Conservation (phyloP, 2,329 filamentous ascomycete species). For the Trichoderma guizhouense region DNA sequence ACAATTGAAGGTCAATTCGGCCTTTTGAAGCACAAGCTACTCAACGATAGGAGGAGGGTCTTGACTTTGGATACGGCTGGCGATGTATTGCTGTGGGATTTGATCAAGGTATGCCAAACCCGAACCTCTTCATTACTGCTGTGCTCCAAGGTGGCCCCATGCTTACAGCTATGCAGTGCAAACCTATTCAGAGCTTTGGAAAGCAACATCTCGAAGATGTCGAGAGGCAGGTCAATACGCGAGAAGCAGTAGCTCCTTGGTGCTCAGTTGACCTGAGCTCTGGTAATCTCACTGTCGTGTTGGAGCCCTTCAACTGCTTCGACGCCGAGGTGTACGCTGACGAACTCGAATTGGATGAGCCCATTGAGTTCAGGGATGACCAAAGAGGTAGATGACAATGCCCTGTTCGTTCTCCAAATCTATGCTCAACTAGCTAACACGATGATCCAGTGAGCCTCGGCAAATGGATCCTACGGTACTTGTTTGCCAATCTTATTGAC, state of each 20-base stretch:
- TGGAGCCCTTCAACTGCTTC: slow-evolving; percentile 95
- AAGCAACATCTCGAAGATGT: slow-evolving; percentile 94
- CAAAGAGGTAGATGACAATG: slow-evolving; percentile 69
- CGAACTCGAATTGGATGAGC: slow-evolving; percentile 70
- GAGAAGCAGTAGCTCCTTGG: slow-evolving; percentile 90
- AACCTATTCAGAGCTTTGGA: slow-evolving; percentile 85
- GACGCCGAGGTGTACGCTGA: slow-evolving; percentile 97
- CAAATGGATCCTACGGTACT: slow-evolving; percentile 91
- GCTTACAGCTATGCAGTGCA: slow-evolving; percentile 55
- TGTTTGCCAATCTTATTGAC: slow-evolving; percentile 85
- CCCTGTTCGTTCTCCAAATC: not conserved
- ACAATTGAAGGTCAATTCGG: slow-evolving; percentile 95
- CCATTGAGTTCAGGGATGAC: slow-evolving; percentile 83
- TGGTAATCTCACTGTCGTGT: slow-evolving; percentile 81
- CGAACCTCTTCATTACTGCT: not conserved
- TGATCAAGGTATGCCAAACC: slow-evolving; percentile 64
- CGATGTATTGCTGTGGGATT: slow-evolving; percentile 92
- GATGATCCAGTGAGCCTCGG: slow-evolving; percentile 76
- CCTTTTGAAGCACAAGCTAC: slow-evolving; percentile 83
- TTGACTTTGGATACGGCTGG: slow-evolving; percentile 92
- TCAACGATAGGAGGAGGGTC: slow-evolving; percentile 87
- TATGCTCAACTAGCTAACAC: slow-evolving; percentile 24
- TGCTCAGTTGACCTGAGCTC: slow-evolving; percentile 93
- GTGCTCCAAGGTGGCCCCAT: too few species aligned
- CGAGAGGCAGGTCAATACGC: slow-evolving; percentile 78